Evolutionary conservation across 1,284 basidiomycete species (phyloP), one percentile per base, ranked within the genome.

Genomic region (Pisolithus thermaeus): DNA sequence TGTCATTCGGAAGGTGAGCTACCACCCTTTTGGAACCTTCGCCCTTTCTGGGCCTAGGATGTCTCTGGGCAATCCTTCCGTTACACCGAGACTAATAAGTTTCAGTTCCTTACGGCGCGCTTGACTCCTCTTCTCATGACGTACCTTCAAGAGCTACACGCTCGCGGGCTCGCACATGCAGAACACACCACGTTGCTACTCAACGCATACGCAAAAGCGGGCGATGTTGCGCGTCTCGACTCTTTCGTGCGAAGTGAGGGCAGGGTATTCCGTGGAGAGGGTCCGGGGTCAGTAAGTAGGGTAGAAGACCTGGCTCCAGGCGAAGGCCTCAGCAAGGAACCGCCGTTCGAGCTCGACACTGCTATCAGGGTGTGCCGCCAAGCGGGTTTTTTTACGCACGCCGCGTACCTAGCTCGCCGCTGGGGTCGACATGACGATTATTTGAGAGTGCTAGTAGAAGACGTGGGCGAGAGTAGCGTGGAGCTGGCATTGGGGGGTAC

Each of bases 141-240:
- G 1, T 99, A 98, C 66, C 78, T 99, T 1, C 94, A 99, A 77
- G 95, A 97, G 65, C 76, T 99, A 0, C 96, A 99, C 62, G 77
- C 90, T 2, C 77, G 86, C 0, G 89, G 90, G 0, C 81, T 96
- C 4, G 96, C 96, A 9, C 98, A 97, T 61, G 85, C 94, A 0
- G 96, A 99, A 60, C 96, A 98, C 66, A 99, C 95, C 0, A 99
- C 97, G 0, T 82, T 99, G 2, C 78, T 97, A 3, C 79, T 97
- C 22, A 97, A 97, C 66, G 96, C 95, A 35, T 99, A 97, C 69
- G 97, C 96, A 43, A 99, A 99, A 67, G 84, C 97, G 16, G 93
- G 93, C 55, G 95, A 99, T 61, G 85, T 93, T 14, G 73, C 82
- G 1, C 83, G 92, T 9, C 81, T 98, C 1, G n/a, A 98, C 62